Conservation (phyloP, 768 basidiomycete species). For the Suillus brevipes region DNA sequence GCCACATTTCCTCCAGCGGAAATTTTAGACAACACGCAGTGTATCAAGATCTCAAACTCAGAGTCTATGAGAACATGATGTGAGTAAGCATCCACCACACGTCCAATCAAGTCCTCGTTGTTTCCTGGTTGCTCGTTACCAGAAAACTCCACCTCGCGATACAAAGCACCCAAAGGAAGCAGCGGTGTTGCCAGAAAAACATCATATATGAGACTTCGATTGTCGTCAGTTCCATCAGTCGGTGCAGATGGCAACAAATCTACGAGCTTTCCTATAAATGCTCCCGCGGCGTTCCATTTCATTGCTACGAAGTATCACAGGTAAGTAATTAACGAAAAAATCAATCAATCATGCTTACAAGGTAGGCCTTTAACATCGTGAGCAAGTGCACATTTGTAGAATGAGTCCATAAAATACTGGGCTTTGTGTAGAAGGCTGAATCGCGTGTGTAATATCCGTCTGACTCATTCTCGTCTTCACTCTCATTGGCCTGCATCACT, state of each 20-base stretch:
- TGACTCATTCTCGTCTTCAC: background rate
- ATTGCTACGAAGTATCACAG: background rate
- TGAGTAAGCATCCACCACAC: slow-evolving; percentile 23
- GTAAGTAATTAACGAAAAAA: background rate
- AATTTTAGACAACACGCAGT: no score
- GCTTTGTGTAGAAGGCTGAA: background rate
- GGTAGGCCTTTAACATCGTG: background rate
- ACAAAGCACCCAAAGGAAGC: background rate
- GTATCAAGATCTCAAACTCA: background rate
- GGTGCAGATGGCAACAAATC: background rate
- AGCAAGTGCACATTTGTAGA: background rate
- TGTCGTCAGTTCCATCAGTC: background rate
- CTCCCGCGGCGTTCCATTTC: background rate
- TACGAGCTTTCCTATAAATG: background rate
- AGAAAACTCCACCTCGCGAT: slow-evolving; percentile 18
- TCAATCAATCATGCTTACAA: background rate
- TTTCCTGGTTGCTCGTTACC: slow-evolving; percentile 16
- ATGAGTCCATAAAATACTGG: background rate
- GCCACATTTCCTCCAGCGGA: no score
- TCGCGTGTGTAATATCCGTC: background rate
- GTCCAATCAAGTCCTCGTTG: slow-evolving; percentile 16
- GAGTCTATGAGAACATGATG: slow-evolving; percentile 23
- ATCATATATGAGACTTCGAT: background rate
- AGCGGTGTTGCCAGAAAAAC: background rate
- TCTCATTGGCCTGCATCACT: background rate